These are phyloP conservation scores for Erythrophleum ivorense DNA, from an alignment of 331 rosid species.

Conservation along the genomic window DNA sequence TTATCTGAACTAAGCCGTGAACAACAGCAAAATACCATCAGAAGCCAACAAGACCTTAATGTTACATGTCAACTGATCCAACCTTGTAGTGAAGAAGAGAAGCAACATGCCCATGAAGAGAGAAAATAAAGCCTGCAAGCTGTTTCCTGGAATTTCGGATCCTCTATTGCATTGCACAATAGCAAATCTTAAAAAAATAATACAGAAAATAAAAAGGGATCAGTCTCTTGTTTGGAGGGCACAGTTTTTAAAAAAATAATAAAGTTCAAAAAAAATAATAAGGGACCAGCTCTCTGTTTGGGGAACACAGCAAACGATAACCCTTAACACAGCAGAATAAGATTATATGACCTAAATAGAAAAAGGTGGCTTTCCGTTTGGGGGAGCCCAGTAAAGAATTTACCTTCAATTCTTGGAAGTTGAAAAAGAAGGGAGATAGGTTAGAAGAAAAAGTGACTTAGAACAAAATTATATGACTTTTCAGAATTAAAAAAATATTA, in stretches of 20 bases:
- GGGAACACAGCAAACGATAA: no score
- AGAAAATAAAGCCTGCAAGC: slow-evolving; percentile 70
- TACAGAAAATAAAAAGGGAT: no score
- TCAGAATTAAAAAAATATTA: neutral
- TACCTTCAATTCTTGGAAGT: slow-evolving; percentile 51
- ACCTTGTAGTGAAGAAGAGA: slow-evolving; percentile 96
- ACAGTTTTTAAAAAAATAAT: no score
- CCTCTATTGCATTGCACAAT: no score
- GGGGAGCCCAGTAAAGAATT: no score
- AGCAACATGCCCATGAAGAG: slow-evolving; percentile 86
- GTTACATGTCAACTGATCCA: slow-evolving; percentile 85
- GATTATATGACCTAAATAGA: no score
- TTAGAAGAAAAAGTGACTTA: slow-evolving; percentile 28
- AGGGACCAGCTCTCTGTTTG: no score
- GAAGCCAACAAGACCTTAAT: neutral
- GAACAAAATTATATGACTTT: neutral
- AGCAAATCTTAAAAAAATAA: no score
- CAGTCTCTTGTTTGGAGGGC: no score
- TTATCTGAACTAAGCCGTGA: slow-evolving; percentile 8
- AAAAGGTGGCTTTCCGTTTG: no score
- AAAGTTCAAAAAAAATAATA: no score
- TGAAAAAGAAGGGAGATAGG: slow-evolving; percentile 40
- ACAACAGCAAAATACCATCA: slow-evolving; percentile 6
- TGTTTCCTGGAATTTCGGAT: slow-evolving; percentile 53
- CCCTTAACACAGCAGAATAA: no score